Base-by-base conservation (phyloP, 257 asterid genomes). In the Nicotiana noctiflora region DNA sequence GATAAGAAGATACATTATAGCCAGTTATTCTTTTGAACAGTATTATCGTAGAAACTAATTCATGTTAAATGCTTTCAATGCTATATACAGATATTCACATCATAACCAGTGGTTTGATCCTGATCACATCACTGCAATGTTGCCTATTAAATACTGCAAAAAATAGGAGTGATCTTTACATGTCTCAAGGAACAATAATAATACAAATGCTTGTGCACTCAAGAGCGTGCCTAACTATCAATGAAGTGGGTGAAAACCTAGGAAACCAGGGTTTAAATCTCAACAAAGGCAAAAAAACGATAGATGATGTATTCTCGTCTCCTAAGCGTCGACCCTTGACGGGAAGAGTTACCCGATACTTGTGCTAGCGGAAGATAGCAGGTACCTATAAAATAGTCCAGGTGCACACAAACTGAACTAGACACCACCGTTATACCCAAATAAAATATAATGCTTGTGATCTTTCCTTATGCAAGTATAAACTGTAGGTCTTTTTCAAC, bases 1-100 rank as follows among this genome's bases (percentile, higher is more conserved):
- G 75, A 55, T 74, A n/a, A 80, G 76, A 81, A 85, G 60, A 34
- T 15, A 59, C 51, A 66, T 59, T 37, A 44, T 14, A 57, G 7
- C 23, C 60, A 19, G 25, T 23, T 13, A 23, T 72, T 27, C 60
- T 46, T 23, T 72, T 46, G 78, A 8, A 72, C 23, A 4, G 40
- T 46, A 46, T 40, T 70, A 49, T 44, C 7, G 23, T 14, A 46
- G 6, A 21, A 72, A 13, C 15, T 23, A 72, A 23, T 23, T 29
- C 14, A 2, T 46, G 61, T 40, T 21, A 23, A 14, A 72, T 46
- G 40, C 23, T 46, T 14, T 21, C 61, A 23, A 49, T 27, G 34
- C 37, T 72, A 72, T 44, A 21, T 70, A 70, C 57, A 44, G 57
- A 40, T 31, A 70, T 70, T 70, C 57, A 21, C 57, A 21, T 72